Evolutionary conservation across 495 filamentous ascomycete species (phyloP), one percentile per base, ranked within the genome.

Genomic region (Talaromyces liani): DNA sequence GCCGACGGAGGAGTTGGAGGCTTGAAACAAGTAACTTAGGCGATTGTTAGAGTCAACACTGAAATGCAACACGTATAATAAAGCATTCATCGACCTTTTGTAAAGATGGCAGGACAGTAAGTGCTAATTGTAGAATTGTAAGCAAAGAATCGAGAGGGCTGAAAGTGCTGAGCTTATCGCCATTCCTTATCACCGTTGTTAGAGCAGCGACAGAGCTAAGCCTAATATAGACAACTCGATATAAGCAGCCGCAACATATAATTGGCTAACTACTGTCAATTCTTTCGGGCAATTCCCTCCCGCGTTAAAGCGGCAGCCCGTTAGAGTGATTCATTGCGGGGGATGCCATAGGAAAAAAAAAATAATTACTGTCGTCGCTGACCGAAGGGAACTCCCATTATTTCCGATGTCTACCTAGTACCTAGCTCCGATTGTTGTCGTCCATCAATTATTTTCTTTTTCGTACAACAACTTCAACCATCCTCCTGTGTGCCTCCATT

Each of bases 1-100:
- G 61, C 85, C 89, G 4, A 85, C 87, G 61, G 85, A 92, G 68
- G 91, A 95, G 70, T 71, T 96, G 64, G 91, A 91, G 72, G 74
- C 80, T 65, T 82, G 68, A 80, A 47, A 12, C 16, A 4, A 20
- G n/a, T 12, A 22, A 49, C 45, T 49, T 20, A 20, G 45, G 45
- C 2, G 7, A 6, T 49, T 47, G 45, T 20, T 20, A 49, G 45
- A 49, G n/a, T 18, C 45, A 20, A 49, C 7, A 8, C 45, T 20
- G n/a, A 22, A 49, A 49, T 22, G 6, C 45, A 18, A 22, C 5
- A 7, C n/a, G 22, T 22, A 14, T 9, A 49, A 45, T 4, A 45
- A 20, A 10, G 14, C 41, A n/a, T 4, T 45, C 3, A 6, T 18
- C 41, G 14, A 16, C 6, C 29, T 12, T 12, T 36, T 36, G 33